Evolutionary conservation across 441 rosid species (phyloP).

Genomic region (Melastoma candidum): DNA sequence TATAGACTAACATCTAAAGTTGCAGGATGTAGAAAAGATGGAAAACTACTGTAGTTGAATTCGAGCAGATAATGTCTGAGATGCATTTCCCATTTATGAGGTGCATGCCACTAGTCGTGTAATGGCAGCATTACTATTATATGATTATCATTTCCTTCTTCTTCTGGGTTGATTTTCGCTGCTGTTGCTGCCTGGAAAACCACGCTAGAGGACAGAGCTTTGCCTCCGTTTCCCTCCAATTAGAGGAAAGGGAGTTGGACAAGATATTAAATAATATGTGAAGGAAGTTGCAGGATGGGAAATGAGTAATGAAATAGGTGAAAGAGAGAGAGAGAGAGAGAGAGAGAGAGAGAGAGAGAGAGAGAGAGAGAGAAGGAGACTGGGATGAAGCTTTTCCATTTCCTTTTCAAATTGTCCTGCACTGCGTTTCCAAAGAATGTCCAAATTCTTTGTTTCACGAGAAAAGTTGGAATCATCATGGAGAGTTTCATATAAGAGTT

Average conservation of each 20-base stretch:
- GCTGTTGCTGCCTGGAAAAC: constrained; percentile 32
- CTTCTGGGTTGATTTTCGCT: constrained; percentile 27
- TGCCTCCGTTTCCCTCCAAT: constrained; percentile 37
- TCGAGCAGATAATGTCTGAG: too few relatives aligned
- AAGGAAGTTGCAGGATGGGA: constrained; percentile 12
- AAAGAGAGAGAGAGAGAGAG: constrained; percentile 16
- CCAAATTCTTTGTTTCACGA: constrained; percentile 54
- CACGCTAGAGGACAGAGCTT: constrained; percentile 43
- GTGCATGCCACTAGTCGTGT: background rate
- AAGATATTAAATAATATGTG: constrained; percentile 2
- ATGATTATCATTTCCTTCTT: constrained; percentile 6
- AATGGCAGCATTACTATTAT: constrained; percentile 2
- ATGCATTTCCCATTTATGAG: constrained; percentile 1
- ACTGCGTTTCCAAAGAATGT: constrained; percentile 29
- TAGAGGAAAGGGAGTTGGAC: constrained; percentile 21
- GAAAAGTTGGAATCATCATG: constrained; percentile 34
- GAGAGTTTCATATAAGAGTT: constrained; percentile 27
- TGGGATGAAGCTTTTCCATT: constrained; percentile 60
- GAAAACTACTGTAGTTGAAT: background rate
- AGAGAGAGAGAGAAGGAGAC: constrained; percentile 32
- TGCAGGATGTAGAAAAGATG: background rate
- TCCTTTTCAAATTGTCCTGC: constrained; percentile 32
- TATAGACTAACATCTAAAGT: background rate
- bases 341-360: too few relatives aligned
- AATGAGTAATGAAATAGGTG: constrained; percentile 11